These are phyloP conservation scores for Xylaria sp. DNA, from an alignment of 2,329 filamentous ascomycete genomes.

Conservation along the genomic window DNA sequence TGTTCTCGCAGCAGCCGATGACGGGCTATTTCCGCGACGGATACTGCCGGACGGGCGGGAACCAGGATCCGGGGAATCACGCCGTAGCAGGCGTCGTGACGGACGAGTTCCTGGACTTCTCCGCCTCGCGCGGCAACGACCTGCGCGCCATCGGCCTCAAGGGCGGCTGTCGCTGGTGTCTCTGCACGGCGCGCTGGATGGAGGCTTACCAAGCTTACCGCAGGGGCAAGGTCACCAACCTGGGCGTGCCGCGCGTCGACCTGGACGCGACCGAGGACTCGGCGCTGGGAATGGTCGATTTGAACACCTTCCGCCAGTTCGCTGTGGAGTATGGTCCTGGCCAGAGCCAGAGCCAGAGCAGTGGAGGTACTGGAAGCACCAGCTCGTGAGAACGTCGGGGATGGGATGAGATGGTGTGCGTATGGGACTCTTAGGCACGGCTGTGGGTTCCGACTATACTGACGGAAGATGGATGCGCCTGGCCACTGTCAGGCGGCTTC, in stretches of 20 bases:
- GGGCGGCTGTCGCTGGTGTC: constrained; percentile 66
- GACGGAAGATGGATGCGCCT: too few relatives aligned
- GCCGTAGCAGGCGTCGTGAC: constrained; percentile 62
- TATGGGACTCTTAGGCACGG: neutral
- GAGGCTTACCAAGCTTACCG: constrained; percentile 62
- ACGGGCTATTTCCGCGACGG: constrained; percentile 67
- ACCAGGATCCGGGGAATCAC: constrained; percentile 63
- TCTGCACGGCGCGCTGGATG: constrained; percentile 64
- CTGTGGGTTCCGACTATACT: neutral
- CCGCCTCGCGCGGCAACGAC: constrained; percentile 63
- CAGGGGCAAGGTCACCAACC: constrained; percentile 44
- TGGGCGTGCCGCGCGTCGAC: constrained; percentile 48
- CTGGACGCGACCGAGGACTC: constrained; percentile 59
- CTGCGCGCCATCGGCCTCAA: constrained; percentile 58
- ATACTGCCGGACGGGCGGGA: constrained; percentile 59
- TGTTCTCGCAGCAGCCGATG: constrained; percentile 62
- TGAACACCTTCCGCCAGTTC: constrained; percentile 57
- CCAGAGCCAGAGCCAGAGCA: constrained; percentile 19
- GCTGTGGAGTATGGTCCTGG: constrained; percentile 40
- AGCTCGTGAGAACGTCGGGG: neutral
- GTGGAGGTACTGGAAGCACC: neutral
- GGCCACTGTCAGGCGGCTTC: too few relatives aligned
- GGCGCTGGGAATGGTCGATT: constrained; percentile 52
- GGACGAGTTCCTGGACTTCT: constrained; percentile 67
- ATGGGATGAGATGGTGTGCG: neutral